Base-by-base conservation (phyloP, 345 rosid species). In the Aquilaria yunnanensis region DNA sequence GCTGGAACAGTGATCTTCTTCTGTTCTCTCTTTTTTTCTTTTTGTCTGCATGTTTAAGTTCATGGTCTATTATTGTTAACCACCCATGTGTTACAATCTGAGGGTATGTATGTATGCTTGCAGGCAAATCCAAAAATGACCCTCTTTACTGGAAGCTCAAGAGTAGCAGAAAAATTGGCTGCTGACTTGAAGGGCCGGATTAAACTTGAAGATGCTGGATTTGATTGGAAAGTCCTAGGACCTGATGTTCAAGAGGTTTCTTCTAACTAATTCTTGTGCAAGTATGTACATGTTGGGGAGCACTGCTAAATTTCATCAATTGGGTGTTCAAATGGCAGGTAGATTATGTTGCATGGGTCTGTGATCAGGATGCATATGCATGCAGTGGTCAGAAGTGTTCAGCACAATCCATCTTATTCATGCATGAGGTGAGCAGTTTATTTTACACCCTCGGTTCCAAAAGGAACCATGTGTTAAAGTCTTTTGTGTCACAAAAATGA, bases 321-420 rank as follows among this genome's bases (percentile, higher is more conserved):
- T 70, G 43, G 43, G 11, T 37, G 67, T 72, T 58, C 57, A 30
- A 63, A 69, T 78, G 69, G 70, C 71, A 94, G 99, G 89, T 82
- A 69, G 95, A 90, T 76, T 90, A 94, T 32, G 88, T 90, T 68
- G 96, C 99, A 32, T 94, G 99, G 99, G 85, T 83, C 14, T 94
- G 96, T 66, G 99, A 94, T 71, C 99, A 94, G 80, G 97, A 94
- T 79, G 97, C 99, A 9, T 94, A 90, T 68, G 99, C 97, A 9
- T 90, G 99, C 74, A 94, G 97, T 63, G 99, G 99, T 64, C 99
- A 94, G 79, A 94, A 94, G 74, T 90, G 99, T 76, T 90, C 96
- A 62, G 97, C 96, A 54, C 99, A 94, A 64, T 94, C 99, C 41
- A 85, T 94, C 54, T 79, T 94, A 54, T 94, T 94, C 81, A 80